Base-by-base conservation (phyloP, 2,329 filamentous ascomycete species). In the Phialophora verrucosa region DNA sequence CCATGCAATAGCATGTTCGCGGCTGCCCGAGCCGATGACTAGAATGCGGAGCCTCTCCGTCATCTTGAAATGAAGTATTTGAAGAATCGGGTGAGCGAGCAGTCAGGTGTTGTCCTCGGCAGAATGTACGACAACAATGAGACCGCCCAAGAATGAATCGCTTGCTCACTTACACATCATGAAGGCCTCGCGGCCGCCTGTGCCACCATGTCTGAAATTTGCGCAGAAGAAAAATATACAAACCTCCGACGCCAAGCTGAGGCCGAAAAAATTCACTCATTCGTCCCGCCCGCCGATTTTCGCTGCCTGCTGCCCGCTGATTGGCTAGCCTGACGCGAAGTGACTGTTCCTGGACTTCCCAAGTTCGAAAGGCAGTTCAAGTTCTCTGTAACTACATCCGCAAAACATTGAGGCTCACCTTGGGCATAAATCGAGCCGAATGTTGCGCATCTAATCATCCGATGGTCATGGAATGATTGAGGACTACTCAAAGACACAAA, bases 1-100 rank as follows among this genome's bases (percentile, higher is more conserved):
- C 93, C 93, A 98, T 50, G 93, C 93, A 69, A 97, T 86, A 55
- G 93, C 92, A 80, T 98, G 93, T 81, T 99, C 95, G 74, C 95
- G 89, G 73, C 94, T 95, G 72, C 95, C 95, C 76, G 94, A 96
- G 75, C 95, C 94, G 71, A 98, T 88, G 70, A 98, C 88, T 70
- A 98, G 88, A 73, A 97, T 85, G 73, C 88, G 86, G 70, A 92
- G 83, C 71, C 76, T 76, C 75, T 82, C 80, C 71, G 56, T 23
- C 63, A 67, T 66, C 32, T 58, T 49, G 20, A 44, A 6, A 23
- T 51, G 49, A 29, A 27, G 20, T 50, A n/a, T n/a, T 23, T 10
- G 25, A 27, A 27, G 25, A 27, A 27, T 2, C 20, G 4, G 12
- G 20, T 20, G 25, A 50, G 25, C 25, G n/a, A 50, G 12, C 8